Base-by-base conservation (phyloP, 2,329 filamentous ascomycete genomes). In the Tolypocladium ovalisporum region DNA sequence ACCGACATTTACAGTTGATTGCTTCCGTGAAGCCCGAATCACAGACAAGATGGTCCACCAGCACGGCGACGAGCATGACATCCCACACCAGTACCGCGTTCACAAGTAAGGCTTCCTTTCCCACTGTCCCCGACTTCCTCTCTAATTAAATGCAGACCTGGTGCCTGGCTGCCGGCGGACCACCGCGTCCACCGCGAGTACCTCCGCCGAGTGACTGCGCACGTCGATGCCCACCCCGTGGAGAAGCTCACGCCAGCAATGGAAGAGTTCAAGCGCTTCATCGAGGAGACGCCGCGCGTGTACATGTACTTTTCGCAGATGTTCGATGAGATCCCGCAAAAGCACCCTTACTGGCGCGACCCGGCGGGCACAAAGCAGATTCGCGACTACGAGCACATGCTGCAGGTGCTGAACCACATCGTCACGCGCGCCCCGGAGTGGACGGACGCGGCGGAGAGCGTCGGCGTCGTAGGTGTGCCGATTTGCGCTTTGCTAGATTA, bases 281-380 rank as follows among this genome's bases (percentile, higher is more conserved):
- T 90, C 60, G 86, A 89, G 67, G 68, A 69, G 34, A 83, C 83
- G 61, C 73, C 84, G 1, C 78, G 84, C 27, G 73, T 89, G 32
- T 85, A 83, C 73, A 84, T 89, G 77, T 82, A 85, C 67, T 82
- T 88, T 65, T 73, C 74, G 29, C 74, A 79, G 61, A 89, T 89
- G 87, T 89, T 87, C 70, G 75, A 81, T 35, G 83, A 89, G 70
- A 75, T 89, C 24, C 86, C 86, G 0, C 66, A 68, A 36, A 84
- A 83, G 68, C 72, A 76, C 22, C 80, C 81, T 0, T 89, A 89
- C 70, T 66, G 69, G 58, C 75, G 73, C 8, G 85, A 88, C 59
- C 84, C 85, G 0, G 82, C 80, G 1, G 85, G 85, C 1, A 74
- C 77, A 56, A 77, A 74, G 37, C 83, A 87, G 69, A 81, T 90